Evolutionary conservation across 495 filamentous ascomycete species (phyloP).

Genomic region (Podospora didyma): DNA sequence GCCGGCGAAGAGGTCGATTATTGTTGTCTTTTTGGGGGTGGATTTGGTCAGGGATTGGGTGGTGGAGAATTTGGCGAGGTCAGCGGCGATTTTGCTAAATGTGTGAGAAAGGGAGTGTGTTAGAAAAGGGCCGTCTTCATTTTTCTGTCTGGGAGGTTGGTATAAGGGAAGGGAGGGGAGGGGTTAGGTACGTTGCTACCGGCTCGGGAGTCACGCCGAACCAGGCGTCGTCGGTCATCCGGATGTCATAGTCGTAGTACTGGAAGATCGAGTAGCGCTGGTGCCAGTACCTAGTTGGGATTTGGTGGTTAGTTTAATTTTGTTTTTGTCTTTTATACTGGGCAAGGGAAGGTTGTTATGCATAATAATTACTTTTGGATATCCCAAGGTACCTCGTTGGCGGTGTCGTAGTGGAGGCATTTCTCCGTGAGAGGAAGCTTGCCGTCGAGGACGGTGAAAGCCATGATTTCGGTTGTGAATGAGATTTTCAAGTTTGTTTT

Average conservation of each 20-base stretch:
- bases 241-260: conserved; percentile 76
- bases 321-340: too few relatives aligned
- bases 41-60: neutral
- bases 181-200: conserved; percentile 64
- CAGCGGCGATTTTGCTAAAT: conserved; percentile 76
- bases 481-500: neutral
- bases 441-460: conserved; percentile 12
- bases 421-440: conserved; percentile 44
- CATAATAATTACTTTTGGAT: conserved; percentile 78
- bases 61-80: conserved; percentile 44
- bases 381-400: conserved; percentile 66
- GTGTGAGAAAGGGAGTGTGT: too few relatives aligned
- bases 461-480: conserved; percentile 4
- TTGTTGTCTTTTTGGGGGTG: conserved; percentile 37
- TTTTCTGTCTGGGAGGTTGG: neutral
- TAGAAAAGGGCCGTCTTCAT: neutral
- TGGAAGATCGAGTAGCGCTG: conserved; percentile 84
- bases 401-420: conserved; percentile 61
- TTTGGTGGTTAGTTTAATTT: neutral
- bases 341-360: too few relatives aligned
- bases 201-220: conserved; percentile 94
- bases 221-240: conserved; percentile 90
- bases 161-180: neutral
- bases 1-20: conserved; percentile 87
- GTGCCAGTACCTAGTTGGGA: conserved; percentile 66